Base-by-base conservation (phyloP, 441 rosid genomes). In the Adansonia grandidieri region DNA sequence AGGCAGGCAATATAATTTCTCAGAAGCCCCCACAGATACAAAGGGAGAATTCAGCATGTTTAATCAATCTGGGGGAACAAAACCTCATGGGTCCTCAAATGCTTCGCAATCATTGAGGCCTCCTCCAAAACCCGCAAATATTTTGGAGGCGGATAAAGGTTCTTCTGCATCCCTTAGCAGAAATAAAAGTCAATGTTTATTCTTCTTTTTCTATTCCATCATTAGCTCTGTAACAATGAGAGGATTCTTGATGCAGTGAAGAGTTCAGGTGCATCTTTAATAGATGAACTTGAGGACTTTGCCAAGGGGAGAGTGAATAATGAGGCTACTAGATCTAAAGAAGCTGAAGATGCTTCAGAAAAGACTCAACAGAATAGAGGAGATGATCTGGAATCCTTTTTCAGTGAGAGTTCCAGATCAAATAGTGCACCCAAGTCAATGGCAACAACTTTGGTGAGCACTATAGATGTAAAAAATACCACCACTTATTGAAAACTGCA, bases 261-360 rank as follows among this genome's bases (percentile, higher is more conserved):
- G 80, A 83, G 84, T 78, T 81, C 89, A 9, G 81, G 48, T 75
- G 80, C 68, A 53, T 87, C 97, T 85, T 78, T 88, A 48, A 83
- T 90, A 20, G 96, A 94, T 81, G 95, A 88, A 75, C 93, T 96
- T 80, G 97, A 91, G 82, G 89, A 86, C 47, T 94, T 91, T 83
- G 93, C 93, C 62, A 90, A 78, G 89, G 91, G 86, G 63, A 80
- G 84, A 51, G 84, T 70, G 77, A 81, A 51, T 32, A 88, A 82
- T 71, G 89, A 84, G 74, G 62, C 87, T 53, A 81, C 81, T 81
- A 89, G 80, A 83, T 84, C 78, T 86, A 88, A 79, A 82, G 92
- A 87, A 86, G 91, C 90, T 80, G 87, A 84, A 80, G 83, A 83
- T 81, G 87, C 86, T 57, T 75, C 84, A 80, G 28, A 71, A 40